Conservation (phyloP, 768 basidiomycete genomes). For the Mycena sanguinolenta region DNA sequence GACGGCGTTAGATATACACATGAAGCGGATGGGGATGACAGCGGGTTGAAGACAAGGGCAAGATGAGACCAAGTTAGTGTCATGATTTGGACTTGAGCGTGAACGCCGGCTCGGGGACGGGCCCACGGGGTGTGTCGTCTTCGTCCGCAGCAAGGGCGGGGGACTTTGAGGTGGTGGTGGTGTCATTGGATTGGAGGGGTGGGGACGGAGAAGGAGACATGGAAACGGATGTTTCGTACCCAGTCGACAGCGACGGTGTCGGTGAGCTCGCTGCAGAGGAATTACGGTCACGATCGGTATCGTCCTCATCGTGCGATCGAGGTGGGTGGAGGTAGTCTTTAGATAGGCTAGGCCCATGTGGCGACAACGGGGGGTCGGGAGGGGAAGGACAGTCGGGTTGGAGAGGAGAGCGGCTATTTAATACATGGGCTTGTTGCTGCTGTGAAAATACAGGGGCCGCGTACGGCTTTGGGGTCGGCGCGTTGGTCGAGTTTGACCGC, state of each 20-base stretch:
- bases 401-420: conserved; percentile 11
- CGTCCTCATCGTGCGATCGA: conserved; percentile 15
- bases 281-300: conserved; percentile 44
- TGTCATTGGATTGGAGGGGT: conserved; percentile 49
- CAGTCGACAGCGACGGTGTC: conserved; percentile 65
- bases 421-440: conserved; percentile 32
- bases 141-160: conserved; percentile 6
- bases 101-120: conserved; percentile 2
- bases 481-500: conserved; percentile 46
- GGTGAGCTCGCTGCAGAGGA: conserved; percentile 67
- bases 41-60: not conserved
- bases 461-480: conserved; percentile 43
- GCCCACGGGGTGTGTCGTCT: conserved; percentile 10
- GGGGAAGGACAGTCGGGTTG: conserved; percentile 15
- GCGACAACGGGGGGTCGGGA: not conserved
- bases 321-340: conserved; percentile 4
- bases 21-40: conserved; percentile 1
- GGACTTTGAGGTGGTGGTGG: conserved; percentile 40
- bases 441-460: conserved; percentile 35
- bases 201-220: conserved; percentile 60
- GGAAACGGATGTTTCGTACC: conserved; percentile 66
- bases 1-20: conserved; percentile 18
- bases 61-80: too few relatives aligned
- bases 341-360: conserved; percentile 5
- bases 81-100: conserved; percentile 10